A percentile compares a stretch with the other conserved stretches of the same genome.
phyloP scores from a whole-genome alignment of 192 early-diverging fungal genomes.

The Coemansia sp. region DNA sequence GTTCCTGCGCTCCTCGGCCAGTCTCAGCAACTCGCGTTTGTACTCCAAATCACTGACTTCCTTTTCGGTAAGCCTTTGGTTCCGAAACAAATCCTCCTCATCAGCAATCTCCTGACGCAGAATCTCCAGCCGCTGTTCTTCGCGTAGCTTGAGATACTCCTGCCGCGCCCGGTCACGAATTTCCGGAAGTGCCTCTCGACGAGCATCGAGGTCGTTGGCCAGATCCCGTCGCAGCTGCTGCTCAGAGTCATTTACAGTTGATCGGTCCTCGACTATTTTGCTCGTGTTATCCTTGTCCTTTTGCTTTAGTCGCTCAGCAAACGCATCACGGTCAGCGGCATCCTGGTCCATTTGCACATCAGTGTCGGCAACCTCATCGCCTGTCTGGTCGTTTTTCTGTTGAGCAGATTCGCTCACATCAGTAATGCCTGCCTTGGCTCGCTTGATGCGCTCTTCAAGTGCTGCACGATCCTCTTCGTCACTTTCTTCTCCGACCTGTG shows the following conservation, averaged over 20 bases:
- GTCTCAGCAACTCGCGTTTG: conserved; percentile 77
- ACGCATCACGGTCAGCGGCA: conserved; percentile 86
- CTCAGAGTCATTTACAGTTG: conserved; percentile 58
- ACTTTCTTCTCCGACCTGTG: conserved; percentile 53
- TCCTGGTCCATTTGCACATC: conserved; percentile 60
- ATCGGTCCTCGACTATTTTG: conserved; percentile 52
- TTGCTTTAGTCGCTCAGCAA: conserved; percentile 76
- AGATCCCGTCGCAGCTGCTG: conserved; percentile 68
- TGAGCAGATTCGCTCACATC: conserved; percentile 14
- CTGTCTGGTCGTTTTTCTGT: background rate
- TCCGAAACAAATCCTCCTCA: conserved; percentile 80
- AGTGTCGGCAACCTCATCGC: conserved; percentile 35
- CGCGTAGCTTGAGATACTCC: conserved; percentile 86
- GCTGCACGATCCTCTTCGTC: conserved; percentile 64
- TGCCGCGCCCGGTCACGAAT: conserved; percentile 88
- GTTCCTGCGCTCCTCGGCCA: conserved; percentile 81
- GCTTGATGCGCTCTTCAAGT: conserved; percentile 55
- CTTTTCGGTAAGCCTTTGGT: conserved; percentile 70
- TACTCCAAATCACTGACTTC: conserved; percentile 79
- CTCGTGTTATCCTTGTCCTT: conserved; percentile 79
- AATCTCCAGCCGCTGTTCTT: conserved; percentile 76
- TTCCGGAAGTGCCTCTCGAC: conserved; percentile 66
- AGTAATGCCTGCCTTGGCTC: conserved; percentile 54
- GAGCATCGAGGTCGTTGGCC: conserved; percentile 77
- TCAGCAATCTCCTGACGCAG: conserved; percentile 79